Evolutionary conservation across 352 stramenopile species (phyloP), one percentile per base, ranked within the genome.

Genomic region (Thalassiosira sp.): DNA sequence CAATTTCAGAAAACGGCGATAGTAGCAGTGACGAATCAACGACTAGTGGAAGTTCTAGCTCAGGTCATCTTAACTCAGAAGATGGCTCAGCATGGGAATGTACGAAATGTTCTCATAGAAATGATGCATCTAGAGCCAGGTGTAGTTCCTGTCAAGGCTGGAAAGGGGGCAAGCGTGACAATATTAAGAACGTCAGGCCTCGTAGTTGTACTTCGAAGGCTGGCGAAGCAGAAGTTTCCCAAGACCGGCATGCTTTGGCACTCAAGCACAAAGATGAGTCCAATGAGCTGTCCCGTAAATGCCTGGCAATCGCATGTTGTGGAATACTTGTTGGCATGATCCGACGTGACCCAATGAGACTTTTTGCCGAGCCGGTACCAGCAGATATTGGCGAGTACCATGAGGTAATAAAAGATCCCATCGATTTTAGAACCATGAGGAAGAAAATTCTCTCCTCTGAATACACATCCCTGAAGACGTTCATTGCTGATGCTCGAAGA

Each of bases 401-500:
- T 15, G 49, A 82, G 27, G 73, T 90, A 28, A 80, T 91, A n/a
- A 79, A 86, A 71, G 72, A 89, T 31, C 85, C 85, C 6, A 91
- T 90, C 20, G 85, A 91, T 73, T 89, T 91, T 68, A 72, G 73
- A 18, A 88, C 79, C 16, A 89, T 93, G 49, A 72, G 74, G 46
- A 42, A 51, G 40, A 91, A 89, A 43, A 72, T 93, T 58, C 48
- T 90, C 13, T 16, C 57, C 22, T 63, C 75, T 5, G 66, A 88
- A 28, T 93, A 93, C 54, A 59, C 54, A 11, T 81, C 76, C 35
- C 61, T 93, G 15, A 77, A 71, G 16, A 69, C 75, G 13, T 91
- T 93, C 60, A 76, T 86, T 20, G 63, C 59, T 27, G 87, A 93
- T 66, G 79, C 72, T 13, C 59, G 70, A 22, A 56, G 82, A 43